These are phyloP conservation scores for Gynochthodes officinalis DNA, from an alignment of 257 asterid genomes.

Conservation along the genomic window DNA sequence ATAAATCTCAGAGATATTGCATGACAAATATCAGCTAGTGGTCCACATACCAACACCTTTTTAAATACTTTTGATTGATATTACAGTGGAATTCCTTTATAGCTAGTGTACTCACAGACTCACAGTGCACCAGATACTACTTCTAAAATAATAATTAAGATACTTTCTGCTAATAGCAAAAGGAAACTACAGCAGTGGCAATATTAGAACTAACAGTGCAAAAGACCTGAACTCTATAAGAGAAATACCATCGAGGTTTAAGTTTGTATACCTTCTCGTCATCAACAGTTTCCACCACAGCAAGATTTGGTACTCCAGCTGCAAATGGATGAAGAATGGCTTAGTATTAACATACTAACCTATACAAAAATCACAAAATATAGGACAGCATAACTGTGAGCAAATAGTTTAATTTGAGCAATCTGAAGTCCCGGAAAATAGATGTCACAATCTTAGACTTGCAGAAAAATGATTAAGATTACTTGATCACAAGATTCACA, in stretches of 20 bases:
- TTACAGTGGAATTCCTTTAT: not conserved
- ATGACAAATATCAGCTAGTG: not conserved
- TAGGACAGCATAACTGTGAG: not conserved
- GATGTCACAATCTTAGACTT: too few species aligned
- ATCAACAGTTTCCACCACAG: constrained; percentile 93
- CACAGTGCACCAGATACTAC: not conserved
- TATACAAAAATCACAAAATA: constrained; percentile 7
- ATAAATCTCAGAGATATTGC: not conserved
- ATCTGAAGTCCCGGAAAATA: not conserved
- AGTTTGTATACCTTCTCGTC: constrained; percentile 71
- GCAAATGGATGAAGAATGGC: constrained; percentile 18
- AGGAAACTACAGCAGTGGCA: not conserved
- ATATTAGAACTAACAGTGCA: not conserved
- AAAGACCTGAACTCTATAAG: not conserved
- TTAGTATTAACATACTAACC: constrained; percentile 3
- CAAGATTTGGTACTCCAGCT: constrained; percentile 88
- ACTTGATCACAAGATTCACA: not conserved
- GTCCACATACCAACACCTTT: not conserved
- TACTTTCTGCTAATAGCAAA: too few species aligned
- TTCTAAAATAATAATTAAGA: not conserved
- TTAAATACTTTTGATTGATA: not conserved
- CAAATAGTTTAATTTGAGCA: not conserved
- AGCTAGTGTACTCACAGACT: too few species aligned
- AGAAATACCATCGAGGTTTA: not conserved
- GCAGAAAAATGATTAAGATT: not conserved